These are phyloP conservation scores for Leccinum longicurvipes DNA, from an alignment of 768 basidiomycete genomes.

Conservation along the genomic window DNA sequence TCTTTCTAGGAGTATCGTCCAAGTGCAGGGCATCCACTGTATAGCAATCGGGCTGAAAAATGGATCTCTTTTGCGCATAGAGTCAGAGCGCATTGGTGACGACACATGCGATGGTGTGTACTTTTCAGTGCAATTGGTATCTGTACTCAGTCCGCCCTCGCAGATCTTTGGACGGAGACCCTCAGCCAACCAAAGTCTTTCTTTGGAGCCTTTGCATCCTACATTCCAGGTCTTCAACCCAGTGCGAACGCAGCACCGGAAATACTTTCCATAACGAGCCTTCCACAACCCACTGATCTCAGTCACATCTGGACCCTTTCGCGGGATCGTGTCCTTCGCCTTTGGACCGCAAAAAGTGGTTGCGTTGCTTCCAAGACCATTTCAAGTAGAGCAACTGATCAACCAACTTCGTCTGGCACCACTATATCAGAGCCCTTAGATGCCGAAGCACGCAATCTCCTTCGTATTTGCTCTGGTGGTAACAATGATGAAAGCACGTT, in stretches of 20 bases:
- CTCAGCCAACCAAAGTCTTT: conserved; percentile 63
- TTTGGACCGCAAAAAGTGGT: conserved; percentile 78
- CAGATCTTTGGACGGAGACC: conserved; percentile 73
- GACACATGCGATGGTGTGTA: conserved; percentile 57
- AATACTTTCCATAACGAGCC: conserved; percentile 68
- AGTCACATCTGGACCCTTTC: conserved; percentile 82
- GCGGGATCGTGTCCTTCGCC: conserved; percentile 76
- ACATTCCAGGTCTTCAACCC: conserved; percentile 53
- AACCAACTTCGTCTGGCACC: conserved; percentile 29
- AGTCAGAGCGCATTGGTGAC: conserved; percentile 55
- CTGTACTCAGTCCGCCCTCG: conserved; percentile 9
- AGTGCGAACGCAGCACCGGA: conserved; percentile 48
- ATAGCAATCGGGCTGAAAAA: conserved; percentile 60
- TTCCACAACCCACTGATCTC: conserved; percentile 74
- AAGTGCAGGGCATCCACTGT: conserved; percentile 64
- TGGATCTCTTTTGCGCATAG: conserved; percentile 67
- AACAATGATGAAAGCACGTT: conserved; percentile 52
- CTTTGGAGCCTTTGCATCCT: conserved; percentile 62
- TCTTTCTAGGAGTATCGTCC: conserved; percentile 46
- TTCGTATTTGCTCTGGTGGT: conserved; percentile 57
- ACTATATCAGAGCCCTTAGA: conserved; percentile 51
- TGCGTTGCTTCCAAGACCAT: conserved; percentile 65
- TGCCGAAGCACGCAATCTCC: conserved; percentile 56
- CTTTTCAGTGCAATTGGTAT: conserved; percentile 4
- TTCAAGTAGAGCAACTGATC: conserved; percentile 34